These are phyloP conservation scores for Pseudoscleropodium purum DNA, from an alignment of 225 moss, liverwort and hornwort species.

Conservation along the genomic window DNA sequence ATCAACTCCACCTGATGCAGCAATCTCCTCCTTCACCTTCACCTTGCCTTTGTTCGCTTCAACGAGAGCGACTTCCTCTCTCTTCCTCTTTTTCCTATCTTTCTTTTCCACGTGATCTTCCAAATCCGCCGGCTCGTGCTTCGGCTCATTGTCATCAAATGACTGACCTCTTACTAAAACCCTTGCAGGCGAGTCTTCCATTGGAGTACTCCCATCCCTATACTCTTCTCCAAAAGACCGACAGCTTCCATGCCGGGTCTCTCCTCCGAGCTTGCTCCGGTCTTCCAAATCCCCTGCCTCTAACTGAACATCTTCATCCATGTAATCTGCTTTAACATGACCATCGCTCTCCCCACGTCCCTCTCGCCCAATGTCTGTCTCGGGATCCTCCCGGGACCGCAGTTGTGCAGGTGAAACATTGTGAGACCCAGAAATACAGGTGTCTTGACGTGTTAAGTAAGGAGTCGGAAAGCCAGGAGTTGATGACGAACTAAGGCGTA, in stretches of 20 bases:
- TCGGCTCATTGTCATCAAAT: slow-evolving; percentile 6
- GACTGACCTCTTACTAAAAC: slow-evolving; percentile 8
- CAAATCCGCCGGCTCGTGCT: slow-evolving; percentile 8
- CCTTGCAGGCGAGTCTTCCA: slow-evolving; percentile 16
- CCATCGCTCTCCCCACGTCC: slow-evolving; percentile 54
- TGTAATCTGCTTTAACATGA: slow-evolving; percentile 20
- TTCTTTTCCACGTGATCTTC: slow-evolving; percentile 36
- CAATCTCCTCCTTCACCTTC: slow-evolving; percentile 37
- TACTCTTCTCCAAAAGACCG: slow-evolving; percentile 19
- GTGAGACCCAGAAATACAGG: slow-evolving; percentile 30
- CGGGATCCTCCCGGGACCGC: slow-evolving; percentile 23
- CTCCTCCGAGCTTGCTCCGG: slow-evolving; percentile 26
- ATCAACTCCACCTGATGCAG: slow-evolving; percentile 19
- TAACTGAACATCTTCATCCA: slow-evolving; percentile 46
- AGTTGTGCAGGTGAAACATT: slow-evolving; percentile 40
- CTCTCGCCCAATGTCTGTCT: slow-evolving; percentile 36
- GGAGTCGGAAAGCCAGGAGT: slow-evolving; percentile 4
- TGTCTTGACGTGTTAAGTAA: slow-evolving; percentile 29
- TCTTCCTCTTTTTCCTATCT: slow-evolving; percentile 69
- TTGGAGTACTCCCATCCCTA: slow-evolving; percentile 15
- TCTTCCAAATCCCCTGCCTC: slow-evolving; percentile 29
- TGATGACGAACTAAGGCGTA: not conserved
- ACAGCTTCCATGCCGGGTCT: slow-evolving; percentile 3
- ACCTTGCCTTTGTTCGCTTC: slow-evolving; percentile 29
- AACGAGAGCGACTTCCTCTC: slow-evolving; percentile 40